Evolutionary conservation across 192 early-diverging fungal species (phyloP), one percentile per base, ranked within the genome.

Genomic region (Coemansia sp.): DNA sequence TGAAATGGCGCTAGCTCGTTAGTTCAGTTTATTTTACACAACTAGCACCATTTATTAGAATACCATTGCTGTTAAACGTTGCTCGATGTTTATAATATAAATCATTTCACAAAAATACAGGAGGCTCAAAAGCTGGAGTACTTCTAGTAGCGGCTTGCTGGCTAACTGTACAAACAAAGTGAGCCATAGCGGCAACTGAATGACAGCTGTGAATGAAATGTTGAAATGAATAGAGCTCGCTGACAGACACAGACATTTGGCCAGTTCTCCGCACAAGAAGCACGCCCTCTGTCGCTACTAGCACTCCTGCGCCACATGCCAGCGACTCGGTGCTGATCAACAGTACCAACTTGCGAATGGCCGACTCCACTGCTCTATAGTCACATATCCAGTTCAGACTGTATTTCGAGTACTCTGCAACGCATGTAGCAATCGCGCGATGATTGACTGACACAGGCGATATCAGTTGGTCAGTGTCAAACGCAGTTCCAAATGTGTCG

Each of bases 251-350:
- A 8, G 20, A 57, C 55, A 65, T 63, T 29, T 58, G 63, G 1
- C 52, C 36, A 41, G 57, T 60, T 13, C 70, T 38, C 9, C 64
- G 49, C 53, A 72, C 70, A 44, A 72, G n/a, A 10, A 72, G 52
- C 5, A 72, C 29, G 4, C 70, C 64, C 7, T 58, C 55, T 2
- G 55, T 33, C 34, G 64, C 43, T 24, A 60, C 55, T 16, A 72
- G 24, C 15, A 66, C 31, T 31, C 70, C 70, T 3, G 70, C 63
- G 12, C 64, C 64, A 34, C 70, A 58, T 2, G 70, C 70, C 15
- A 43, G 29, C 1, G 63, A 20, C 50, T 72, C 70, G 7, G 70
- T 72, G 55, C 70, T 72, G 53, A 72, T 66, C 36, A 72, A 29
- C 55, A 65, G 57, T 55, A 72, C 64, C 12, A 60, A 11, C 16